phyloP scores from a whole-genome alignment of 2,329 filamentous ascomycete species.

The Claviceps spartinae region DNA sequence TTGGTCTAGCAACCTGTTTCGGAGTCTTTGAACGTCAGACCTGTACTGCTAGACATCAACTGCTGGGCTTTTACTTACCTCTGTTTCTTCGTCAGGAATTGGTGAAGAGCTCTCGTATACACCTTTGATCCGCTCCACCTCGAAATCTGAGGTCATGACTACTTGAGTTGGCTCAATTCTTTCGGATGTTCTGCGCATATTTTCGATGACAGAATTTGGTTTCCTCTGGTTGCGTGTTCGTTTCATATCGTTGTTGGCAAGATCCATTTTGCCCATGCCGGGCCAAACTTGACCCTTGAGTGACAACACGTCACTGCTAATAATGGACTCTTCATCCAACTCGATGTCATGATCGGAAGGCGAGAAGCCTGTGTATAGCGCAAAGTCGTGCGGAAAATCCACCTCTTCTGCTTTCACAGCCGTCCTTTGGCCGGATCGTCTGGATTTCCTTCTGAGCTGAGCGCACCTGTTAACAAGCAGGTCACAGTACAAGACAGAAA shows the following conservation, averaged over 20 bases:
- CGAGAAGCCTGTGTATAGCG: constrained; percentile 16
- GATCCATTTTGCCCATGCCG: constrained; percentile 72
- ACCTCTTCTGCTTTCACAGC: constrained; percentile 18
- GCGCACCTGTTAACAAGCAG: neutral
- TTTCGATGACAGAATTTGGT: constrained; percentile 52
- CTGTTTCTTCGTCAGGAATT: constrained; percentile 23
- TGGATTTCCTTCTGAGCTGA: constrained; percentile 18
- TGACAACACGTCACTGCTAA: constrained; percentile 19
- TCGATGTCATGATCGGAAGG: constrained; percentile 17
- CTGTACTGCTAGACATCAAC: neutral
- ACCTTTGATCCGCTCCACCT: constrained; percentile 37
- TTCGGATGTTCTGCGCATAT: constrained; percentile 51
- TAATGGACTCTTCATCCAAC: constrained; percentile 14
- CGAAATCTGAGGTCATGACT: constrained; percentile 42
- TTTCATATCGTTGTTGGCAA: constrained; percentile 59
- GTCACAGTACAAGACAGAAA: neutral
- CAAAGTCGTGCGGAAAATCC: constrained; percentile 13
- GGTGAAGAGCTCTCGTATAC: constrained; percentile 47
- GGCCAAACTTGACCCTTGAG: constrained; percentile 64
- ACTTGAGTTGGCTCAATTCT: constrained; percentile 50
- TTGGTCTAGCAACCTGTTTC: constrained; percentile 17
- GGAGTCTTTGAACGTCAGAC: constrained; percentile 13
- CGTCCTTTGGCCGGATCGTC: constrained; percentile 11
- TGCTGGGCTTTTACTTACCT: constrained; percentile 24
- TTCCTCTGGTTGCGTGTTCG: constrained; percentile 69